Percentiles rank a stretch among this genome's conserved stretches.
Evolutionary conservation across 2,329 filamentous ascomycete genomes (phyloP).

Genomic region (Trichoderma brevicompactum): DNA sequence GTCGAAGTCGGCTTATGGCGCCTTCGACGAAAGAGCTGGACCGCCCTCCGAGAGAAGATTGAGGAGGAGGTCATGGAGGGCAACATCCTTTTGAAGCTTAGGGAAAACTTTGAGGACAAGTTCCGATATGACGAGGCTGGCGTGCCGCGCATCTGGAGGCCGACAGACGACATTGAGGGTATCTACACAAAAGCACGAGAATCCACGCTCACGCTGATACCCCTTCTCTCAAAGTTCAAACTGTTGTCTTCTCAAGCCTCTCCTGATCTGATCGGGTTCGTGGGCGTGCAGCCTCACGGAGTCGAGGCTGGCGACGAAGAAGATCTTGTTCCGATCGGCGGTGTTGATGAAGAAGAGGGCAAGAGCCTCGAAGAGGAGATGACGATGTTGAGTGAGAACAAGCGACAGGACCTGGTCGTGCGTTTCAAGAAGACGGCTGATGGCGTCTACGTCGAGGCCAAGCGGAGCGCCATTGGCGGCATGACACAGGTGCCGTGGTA

Average conservation of each 20-base stretch:
- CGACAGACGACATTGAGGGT: constrained; percentile 95
- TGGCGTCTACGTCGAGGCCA: constrained; percentile 96
- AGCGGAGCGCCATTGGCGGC: constrained; percentile 92
- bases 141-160: constrained; percentile 94
- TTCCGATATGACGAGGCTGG: constrained; percentile 97
- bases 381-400: constrained; percentile 87
- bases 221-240: constrained; percentile 82
- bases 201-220: constrained; percentile 88
- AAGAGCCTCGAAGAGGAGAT: constrained; percentile 96
- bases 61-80: constrained; percentile 99
- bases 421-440: constrained; percentile 99
- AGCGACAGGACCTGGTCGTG: constrained; percentile 87
- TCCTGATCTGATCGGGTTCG: constrained; percentile 82
- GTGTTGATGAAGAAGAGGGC: constrained; percentile 91
- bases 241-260: constrained; percentile 73
- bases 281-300: constrained; percentile 75
- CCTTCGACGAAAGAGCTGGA: constrained; percentile 91
- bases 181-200: constrained; percentile 91
- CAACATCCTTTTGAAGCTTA: constrained; percentile 90
- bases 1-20: constrained; percentile 93
- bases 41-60: constrained; percentile 83
- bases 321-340: constrained; percentile 84
- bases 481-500: constrained; percentile 93
- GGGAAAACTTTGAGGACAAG: constrained; percentile 99
- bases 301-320: constrained; percentile 86